Evolutionary conservation across 345 rosid genomes (phyloP), one percentile per base, ranked within the genome.

Genomic region (Eucalyptus camaldulensis): DNA sequence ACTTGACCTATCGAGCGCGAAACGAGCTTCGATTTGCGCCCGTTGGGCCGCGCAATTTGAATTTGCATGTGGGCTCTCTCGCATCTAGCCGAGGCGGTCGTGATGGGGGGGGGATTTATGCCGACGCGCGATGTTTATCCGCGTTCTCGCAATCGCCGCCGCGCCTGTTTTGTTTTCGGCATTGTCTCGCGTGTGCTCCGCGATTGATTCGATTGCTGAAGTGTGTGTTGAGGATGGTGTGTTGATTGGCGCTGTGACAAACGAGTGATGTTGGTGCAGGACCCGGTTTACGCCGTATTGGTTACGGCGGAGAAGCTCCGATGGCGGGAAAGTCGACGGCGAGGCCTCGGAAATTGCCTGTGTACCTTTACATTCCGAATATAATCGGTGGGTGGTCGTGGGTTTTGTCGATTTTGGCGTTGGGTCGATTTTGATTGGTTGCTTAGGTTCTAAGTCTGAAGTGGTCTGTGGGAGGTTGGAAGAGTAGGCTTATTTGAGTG

Each of bases 331-430:
- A 94, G 89, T 91, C 95, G 25, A 93, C 90, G 89, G 89, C 94
- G 60, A 93, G 91, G 85, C 97, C 95, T 25, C 87, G 92, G 72
- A 96, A 88, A 91, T 87, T 96, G 44, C 90, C 96, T 8, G 99
- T 96, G 22, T 96, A 97, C 87, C 95, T 95, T 86, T 97, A 96
- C 90, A 93, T 96, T 90, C 99, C 99, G 40, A 96, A 96, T 92
- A 92, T 96, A 72, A 93, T 97, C 90, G 99, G 99, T 95, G 91
- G 90, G 98, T 93, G 86, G 89, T 81, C 22, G 6, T 47, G 11
- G 44, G 43, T 69, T 40, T 10, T 25, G 25, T 69, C 15, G 16
- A 37, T 72, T 72, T 67, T 44, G 80, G 17, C 19, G 65, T 76
- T 43, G 9, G 31, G 33, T 89, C 2, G 58, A n/a, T 47, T 76